Conservation (phyloP, 202 grass and related monocot genomes). For the Setaria viridis region DNA sequence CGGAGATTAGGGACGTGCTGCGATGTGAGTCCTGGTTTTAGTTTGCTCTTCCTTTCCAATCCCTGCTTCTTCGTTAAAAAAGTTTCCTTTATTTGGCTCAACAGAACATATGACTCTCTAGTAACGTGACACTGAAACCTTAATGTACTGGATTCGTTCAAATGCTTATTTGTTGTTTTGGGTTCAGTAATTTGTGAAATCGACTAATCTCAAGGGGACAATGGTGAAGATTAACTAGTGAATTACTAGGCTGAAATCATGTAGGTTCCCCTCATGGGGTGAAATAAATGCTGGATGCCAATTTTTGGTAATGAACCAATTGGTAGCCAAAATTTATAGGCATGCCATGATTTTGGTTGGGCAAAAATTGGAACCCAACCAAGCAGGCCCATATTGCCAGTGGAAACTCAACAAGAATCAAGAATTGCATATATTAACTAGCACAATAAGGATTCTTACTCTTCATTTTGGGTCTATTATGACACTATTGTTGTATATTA, state of each 20-base stretch:
- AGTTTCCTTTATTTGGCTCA: background rate
- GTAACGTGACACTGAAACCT: background rate
- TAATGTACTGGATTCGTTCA: background rate
- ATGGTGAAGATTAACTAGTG: background rate
- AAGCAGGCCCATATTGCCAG: background rate
- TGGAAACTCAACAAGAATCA: background rate
- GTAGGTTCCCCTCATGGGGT: background rate
- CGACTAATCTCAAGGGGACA: background rate
- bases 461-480: background rate
- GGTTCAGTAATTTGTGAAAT: background rate
- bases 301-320: too few species aligned
- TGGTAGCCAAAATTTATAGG: too few species aligned
- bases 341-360: too few species aligned
- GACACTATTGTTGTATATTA: background rate
- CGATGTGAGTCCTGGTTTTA: slow-evolving; percentile 48
- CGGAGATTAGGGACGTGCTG: slow-evolving; percentile 64
- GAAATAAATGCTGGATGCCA: background rate
- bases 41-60: background rate
- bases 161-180: slow-evolving; percentile 11
- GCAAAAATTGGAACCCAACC: too few species aligned
- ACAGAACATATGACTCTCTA: background rate
- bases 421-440: background rate
- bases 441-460: background rate
- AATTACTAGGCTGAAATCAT: background rate
- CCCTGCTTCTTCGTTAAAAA: background rate